These are phyloP conservation scores for Pisolithus tinctorius DNA, from an alignment of 768 basidiomycete genomes.

Conservation along the genomic window DNA sequence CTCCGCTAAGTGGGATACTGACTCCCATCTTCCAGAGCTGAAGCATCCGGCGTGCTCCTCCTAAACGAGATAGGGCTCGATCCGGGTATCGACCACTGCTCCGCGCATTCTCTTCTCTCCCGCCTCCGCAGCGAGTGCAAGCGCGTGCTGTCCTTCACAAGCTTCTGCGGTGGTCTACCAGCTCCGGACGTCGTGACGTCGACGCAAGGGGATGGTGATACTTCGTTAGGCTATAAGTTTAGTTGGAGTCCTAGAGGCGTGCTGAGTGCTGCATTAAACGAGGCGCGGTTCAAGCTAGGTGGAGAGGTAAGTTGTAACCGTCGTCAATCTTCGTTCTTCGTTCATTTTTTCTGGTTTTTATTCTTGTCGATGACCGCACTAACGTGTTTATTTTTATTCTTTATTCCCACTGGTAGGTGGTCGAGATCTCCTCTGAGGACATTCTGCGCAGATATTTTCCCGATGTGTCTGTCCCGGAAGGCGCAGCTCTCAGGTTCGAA, in stretches of 20 bases:
- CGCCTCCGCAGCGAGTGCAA: slow-evolving; percentile 45
- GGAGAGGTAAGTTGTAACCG: slow-evolving; percentile 38
- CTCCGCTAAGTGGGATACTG: background rate
- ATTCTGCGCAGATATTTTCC: slow-evolving; percentile 57
- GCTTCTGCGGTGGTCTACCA: slow-evolving; percentile 91
- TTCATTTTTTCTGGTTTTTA: background rate
- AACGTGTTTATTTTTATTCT: no score
- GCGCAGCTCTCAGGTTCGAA: slow-evolving; percentile 53
- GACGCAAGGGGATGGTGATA: slow-evolving; percentile 31
- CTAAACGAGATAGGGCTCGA: slow-evolving; percentile 90
- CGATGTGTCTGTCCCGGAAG: slow-evolving; percentile 56
- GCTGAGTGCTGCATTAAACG: slow-evolving; percentile 69
- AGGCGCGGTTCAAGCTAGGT: slow-evolving; percentile 57
- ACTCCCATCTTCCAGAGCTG: slow-evolving; percentile 38
- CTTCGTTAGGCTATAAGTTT: slow-evolving; percentile 86
- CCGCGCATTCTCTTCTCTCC: slow-evolving; percentile 65
- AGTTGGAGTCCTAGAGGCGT: slow-evolving; percentile 92
- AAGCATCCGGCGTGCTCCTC: slow-evolving; percentile 56
- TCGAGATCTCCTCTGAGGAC: slow-evolving; percentile 42
- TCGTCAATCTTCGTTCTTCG: background rate
- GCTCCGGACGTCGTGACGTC: slow-evolving; percentile 47
- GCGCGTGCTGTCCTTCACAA: slow-evolving; percentile 65
- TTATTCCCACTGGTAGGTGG: slow-evolving; percentile 27
- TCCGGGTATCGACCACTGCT: slow-evolving; percentile 86
- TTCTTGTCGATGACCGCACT: background rate